Conservation (phyloP, 148 eudicot genomes). For the Chenopodium suecicum region DNA sequence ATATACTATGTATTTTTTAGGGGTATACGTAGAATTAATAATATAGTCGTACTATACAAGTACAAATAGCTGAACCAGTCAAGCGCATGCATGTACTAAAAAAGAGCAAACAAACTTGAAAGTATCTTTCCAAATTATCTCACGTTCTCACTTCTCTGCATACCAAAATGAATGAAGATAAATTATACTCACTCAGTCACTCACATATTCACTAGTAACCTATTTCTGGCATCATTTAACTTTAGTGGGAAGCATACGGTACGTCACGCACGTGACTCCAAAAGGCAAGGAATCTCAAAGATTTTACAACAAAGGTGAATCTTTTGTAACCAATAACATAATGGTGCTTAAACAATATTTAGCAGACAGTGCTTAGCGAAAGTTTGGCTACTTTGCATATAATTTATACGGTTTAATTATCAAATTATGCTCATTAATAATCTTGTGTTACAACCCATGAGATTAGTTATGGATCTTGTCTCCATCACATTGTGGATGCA, state of each 20-base stretch:
- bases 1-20: too few relatives aligned
- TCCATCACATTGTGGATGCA: slow-evolving; percentile 17
- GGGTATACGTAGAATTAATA: too few relatives aligned
- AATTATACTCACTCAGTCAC: neutral
- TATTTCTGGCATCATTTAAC: neutral
- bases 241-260: slow-evolving; percentile 5
- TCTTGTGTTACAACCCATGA: slow-evolving; percentile 7
- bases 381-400: slow-evolving; percentile 16
- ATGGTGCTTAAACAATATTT: neutral
- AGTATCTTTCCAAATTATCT: neutral
- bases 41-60: neutral
- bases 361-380: slow-evolving; percentile 15
- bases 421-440: slow-evolving; percentile 2
- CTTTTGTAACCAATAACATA: slow-evolving; percentile 18
- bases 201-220: neutral
- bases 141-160: neutral
- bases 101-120: neutral
- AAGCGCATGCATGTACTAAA: neutral
- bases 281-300: slow-evolving; percentile 34
- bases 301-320: slow-evolving; percentile 29
- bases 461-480: slow-evolving; percentile 24
- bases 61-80: neutral
- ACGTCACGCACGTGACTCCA: slow-evolving; percentile 30
- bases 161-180: neutral
- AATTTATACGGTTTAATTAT: slow-evolving; percentile 13